Base-by-base conservation (phyloP, 2,329 filamentous ascomycete genomes). In the Corinectria fuckeliana region DNA sequence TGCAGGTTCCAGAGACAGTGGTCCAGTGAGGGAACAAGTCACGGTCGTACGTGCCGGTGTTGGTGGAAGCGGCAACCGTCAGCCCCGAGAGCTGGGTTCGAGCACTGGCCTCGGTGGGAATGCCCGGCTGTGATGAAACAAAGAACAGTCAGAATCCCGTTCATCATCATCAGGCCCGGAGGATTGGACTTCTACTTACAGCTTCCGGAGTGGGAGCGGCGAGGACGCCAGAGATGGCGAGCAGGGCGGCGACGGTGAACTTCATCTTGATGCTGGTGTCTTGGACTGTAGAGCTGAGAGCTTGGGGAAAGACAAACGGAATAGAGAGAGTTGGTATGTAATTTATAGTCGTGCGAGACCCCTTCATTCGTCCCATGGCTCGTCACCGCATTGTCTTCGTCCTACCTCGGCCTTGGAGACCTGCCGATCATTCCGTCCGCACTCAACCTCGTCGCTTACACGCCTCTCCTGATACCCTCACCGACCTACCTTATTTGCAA, bases 11-110 rank as follows among this genome's bases (percentile, higher is more conserved):
- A 13, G 76, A 78, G 68, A 88, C 82, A 26, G 85, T 88, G 66
- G 82, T 84, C 90, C 90, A 93, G 75, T 88, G 86, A 2, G 87
- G 88, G 77, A 93, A 93, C 51, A 88, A 76, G 67, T 85, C 82
- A 51, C 91, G 88, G 57, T 82, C 78, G 76, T 93, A 92, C 18
- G 79, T 79, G 60, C 76, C 78, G 45, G 83, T 81, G 50, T 85
- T 81, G 32, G 82, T 82, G 39, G 83, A 77, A 0, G 83, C 75
- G 4, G 80, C 79, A 16, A 91, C 87, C 0, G 82, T 86, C 50
- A 93, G 78, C 25, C 72, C 76, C 2, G 79, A 78, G 30, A 93
- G 85, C 61, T 85, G 80, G 6, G 79, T 80, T 61, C 82, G 80
- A 18, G 90, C 90, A 0, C 77, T 78, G 1, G 84, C 72, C 1